Conservation (phyloP, 192 early-diverging fungal species). For the Entophlyctis luteolus region DNA sequence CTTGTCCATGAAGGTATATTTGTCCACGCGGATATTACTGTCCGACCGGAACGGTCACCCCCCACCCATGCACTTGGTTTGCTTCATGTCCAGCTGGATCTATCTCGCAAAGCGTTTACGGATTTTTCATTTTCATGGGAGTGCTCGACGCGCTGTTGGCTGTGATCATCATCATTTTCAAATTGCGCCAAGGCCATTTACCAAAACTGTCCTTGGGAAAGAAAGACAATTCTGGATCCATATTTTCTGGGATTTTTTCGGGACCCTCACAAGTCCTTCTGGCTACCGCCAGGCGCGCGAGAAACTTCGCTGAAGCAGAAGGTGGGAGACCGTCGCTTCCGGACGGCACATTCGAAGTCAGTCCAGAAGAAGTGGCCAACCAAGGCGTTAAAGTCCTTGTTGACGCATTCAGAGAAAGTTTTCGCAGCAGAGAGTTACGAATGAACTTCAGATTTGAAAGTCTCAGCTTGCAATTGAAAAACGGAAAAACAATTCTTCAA, state of each 20-base stretch:
- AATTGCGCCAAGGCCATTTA: conserved; percentile 15
- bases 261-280: conserved; percentile 7
- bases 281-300: conserved; percentile 1
- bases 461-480: conserved; percentile 35
- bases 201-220: not conserved
- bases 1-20: not conserved
- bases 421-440: conserved; percentile 22
- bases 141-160: conserved; percentile 23
- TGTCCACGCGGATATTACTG: conserved; percentile 36
- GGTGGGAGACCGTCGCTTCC: not conserved
- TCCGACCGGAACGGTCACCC: conserved; percentile 28
- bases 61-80: conserved; percentile 30
- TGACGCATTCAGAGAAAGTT: conserved; percentile 20
- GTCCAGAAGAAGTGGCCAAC: conserved; percentile 20
- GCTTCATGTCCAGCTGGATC: conserved; percentile 17
- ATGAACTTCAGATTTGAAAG: conserved; percentile 43
- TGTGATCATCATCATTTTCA: conserved; percentile 31
- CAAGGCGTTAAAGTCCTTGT: conserved; percentile 19
- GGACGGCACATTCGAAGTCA: not conserved
- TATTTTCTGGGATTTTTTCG: not conserved
- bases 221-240: not conserved
- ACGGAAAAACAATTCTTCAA: conserved; percentile 60
- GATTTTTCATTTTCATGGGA: conserved; percentile 19
- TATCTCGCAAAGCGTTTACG: conserved; percentile 10
- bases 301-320: not conserved